Percentiles rank a stretch among this genome's conserved stretches.
Evolutionary conservation across 2,329 filamentous ascomycete genomes (phyloP).

Genomic region (Cordyceps pruinosa): DNA sequence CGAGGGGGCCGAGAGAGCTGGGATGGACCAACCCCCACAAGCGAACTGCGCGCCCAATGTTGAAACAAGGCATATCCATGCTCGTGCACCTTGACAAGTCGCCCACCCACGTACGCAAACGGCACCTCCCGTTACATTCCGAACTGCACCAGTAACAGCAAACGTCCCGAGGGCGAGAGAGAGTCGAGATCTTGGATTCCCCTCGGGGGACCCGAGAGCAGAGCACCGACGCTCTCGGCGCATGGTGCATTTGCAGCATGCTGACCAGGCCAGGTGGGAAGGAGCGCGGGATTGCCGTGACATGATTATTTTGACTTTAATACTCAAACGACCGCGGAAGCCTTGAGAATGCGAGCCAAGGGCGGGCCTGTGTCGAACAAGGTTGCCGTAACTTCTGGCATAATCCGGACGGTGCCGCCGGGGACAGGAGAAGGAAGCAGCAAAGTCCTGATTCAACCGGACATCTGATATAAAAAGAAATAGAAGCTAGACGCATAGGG

Average conservation of each 20-base stretch:
- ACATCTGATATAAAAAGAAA: neutral
- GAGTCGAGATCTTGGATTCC: neutral
- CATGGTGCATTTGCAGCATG: neutral
- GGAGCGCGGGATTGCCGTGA: too few species aligned
- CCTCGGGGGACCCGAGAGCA: neutral
- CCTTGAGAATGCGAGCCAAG: neutral
- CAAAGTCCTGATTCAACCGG: too few species aligned
- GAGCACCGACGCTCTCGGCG: neutral
- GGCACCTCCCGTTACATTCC: neutral
- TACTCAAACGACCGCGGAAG: neutral
- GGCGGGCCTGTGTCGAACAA: neutral
- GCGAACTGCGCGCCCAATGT: neutral
- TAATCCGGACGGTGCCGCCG: too few species aligned
- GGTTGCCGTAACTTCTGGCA: neutral
- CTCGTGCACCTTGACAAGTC: neutral
- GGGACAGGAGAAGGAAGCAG: too few species aligned
- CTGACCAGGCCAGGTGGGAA: too few species aligned
- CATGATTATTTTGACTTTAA: too few species aligned
- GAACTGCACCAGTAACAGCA: neutral
- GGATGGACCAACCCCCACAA: neutral
- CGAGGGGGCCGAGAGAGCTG: neutral
- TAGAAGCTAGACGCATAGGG: neutral
- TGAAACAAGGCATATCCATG: neutral
- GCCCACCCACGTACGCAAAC: neutral
- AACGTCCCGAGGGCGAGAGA: too few species aligned